phyloP scores from a whole-genome alignment of 2,329 filamentous ascomycete genomes.

The Cryphonectria carpinicola region DNA sequence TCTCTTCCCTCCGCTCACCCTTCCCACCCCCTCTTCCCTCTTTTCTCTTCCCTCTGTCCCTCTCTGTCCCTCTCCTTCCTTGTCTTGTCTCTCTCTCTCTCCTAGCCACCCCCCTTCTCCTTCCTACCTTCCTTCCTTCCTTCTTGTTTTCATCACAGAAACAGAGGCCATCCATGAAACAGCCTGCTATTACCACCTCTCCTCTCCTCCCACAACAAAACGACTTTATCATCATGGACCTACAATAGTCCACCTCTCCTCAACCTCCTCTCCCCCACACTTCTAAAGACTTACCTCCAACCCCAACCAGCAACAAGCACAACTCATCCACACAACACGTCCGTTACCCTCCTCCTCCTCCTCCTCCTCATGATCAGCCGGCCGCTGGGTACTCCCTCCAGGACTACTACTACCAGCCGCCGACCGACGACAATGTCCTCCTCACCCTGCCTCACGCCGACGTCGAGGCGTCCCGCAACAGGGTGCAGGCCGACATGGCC shows the following conservation, averaged over 20 bases:
- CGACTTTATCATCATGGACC: background rate
- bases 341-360: background rate
- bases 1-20: no score
- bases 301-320: background rate
- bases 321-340: background rate
- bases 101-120: background rate
- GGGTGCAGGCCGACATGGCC: background rate
- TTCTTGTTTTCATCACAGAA: background rate
- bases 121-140: background rate
- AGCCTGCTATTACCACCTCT: background rate
- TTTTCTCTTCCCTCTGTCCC: no score
- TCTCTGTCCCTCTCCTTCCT: background rate
- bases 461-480: background rate
- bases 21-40: no score
- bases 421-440: background rate
- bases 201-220: background rate
- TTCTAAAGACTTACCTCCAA: background rate
- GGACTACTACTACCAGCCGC: background rate
- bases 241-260: background rate
- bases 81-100: background rate
- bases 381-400: background rate
- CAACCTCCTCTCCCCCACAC: background rate
- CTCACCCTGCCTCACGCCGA: slow-evolving; percentile 1
- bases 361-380: background rate
- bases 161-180: background rate